Conservation (phyloP, 768 basidiomycete genomes). For the Tylopilus intermedius region DNA sequence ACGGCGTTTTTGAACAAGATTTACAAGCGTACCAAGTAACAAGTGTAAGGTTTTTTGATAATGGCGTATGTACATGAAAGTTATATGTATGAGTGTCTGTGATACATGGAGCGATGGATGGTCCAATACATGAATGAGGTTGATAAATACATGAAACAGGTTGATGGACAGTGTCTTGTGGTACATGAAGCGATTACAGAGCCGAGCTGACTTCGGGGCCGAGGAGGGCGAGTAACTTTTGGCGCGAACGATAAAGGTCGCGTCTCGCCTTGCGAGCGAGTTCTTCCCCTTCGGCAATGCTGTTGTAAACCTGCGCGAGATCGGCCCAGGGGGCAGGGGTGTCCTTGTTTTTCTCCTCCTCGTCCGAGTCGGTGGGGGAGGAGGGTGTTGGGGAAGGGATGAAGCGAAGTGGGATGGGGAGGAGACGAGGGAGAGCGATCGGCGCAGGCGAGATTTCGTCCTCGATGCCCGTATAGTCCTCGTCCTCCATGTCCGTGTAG, state of each 20-base stretch:
- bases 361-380: too few relatives aligned
- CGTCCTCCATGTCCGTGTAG: too few relatives aligned
- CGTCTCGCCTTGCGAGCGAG: slow-evolving; percentile 9
- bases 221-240: slow-evolving; percentile 4
- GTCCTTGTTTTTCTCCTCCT: background rate
- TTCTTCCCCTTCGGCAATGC: slow-evolving; percentile 3
- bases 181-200: background rate
- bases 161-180: background rate
- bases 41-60: background rate
- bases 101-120: too few relatives aligned
- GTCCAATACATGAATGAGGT: background rate
- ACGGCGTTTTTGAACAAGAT: slow-evolving; percentile 87
- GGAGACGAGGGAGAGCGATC: slow-evolving; percentile 7
- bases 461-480: background rate
- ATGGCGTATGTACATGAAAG: background rate
- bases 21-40: slow-evolving; percentile 54
- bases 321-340: background rate
- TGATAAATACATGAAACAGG: too few relatives aligned
- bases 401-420: slow-evolving; percentile 1
- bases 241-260: slow-evolving; percentile 6
- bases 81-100: too few relatives aligned
- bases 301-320: background rate
- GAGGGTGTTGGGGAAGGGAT: background rate
- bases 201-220: slow-evolving; percentile 1
- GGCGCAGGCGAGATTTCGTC: background rate